Evolutionary conservation across 306 rosid species (phyloP).

Genomic region (Sechiopsis laciniata): DNA sequence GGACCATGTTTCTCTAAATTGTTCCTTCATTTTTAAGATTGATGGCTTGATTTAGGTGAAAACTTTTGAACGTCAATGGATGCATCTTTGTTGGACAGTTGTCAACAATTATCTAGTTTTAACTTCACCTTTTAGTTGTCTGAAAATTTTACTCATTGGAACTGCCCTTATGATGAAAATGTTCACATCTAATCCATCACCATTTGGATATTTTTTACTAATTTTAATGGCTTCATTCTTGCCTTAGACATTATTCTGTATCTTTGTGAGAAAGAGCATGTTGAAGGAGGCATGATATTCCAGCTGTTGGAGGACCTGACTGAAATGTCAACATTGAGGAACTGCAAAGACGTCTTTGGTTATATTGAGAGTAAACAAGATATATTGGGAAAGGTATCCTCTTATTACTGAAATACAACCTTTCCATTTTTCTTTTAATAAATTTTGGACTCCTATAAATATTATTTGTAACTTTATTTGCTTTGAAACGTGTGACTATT

Average conservation of each 20-base stretch:
- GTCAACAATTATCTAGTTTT: background rate
- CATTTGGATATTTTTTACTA: background rate
- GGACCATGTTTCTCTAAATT: background rate
- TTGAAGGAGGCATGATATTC: conserved; percentile 98
- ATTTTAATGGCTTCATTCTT: background rate
- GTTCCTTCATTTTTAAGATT: background rate
- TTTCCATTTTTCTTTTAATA: conserved; percentile 17
- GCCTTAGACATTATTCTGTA: conserved; percentile 71
- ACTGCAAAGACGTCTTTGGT: conserved; percentile 93
- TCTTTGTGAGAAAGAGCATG: conserved; percentile 92
- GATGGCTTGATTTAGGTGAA: background rate
- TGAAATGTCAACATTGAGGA: conserved; percentile 97
- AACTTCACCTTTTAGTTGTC: background rate
- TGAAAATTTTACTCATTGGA: conserved; percentile 7
- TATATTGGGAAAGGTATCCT: conserved; percentile 77
- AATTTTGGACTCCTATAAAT: background rate
- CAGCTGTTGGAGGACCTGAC: conserved; percentile 94
- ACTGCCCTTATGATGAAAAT: background rate
- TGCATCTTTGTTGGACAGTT: background rate
- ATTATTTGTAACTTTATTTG: background rate
- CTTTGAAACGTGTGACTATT: conserved; percentile 23
- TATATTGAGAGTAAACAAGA: conserved; percentile 95
- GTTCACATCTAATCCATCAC: background rate
- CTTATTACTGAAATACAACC: background rate
- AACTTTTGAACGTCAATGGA: background rate